A percentile compares a stretch with the other conserved stretches of the same genome.
Evolutionary conservation across 257 asterid species (phyloP).

Genomic region (Solanum chilense): DNA sequence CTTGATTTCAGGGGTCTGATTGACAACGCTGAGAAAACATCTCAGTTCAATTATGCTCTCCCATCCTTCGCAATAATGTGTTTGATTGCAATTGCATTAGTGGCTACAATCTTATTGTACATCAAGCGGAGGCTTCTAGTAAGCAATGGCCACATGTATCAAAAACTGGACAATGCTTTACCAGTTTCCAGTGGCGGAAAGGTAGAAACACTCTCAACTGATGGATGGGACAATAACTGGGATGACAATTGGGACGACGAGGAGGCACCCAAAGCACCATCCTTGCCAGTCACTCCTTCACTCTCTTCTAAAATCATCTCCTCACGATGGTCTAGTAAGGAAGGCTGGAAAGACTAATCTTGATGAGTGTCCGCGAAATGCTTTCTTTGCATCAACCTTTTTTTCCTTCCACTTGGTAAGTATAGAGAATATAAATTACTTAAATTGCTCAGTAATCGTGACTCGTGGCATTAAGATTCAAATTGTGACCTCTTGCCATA

Average conservation of each 20-base stretch:
- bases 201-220: slow-evolving; percentile 18
- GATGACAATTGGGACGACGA: slow-evolving; percentile 81
- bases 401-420: not conserved
- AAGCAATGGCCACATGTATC: slow-evolving; percentile 30
- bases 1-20: slow-evolving; percentile 48
- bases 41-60: slow-evolving; percentile 14
- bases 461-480: not conserved
- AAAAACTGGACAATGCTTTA: slow-evolving; percentile 58
- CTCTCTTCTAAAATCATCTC: slow-evolving; percentile 41
- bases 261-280: slow-evolving; percentile 53
- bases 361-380: not conserved
- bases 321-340: slow-evolving; percentile 48
- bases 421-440: not conserved
- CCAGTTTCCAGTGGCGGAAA: slow-evolving; percentile 51
- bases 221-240: slow-evolving; percentile 83
- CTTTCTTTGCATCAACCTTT: not conserved
- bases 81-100: slow-evolving; percentile 23
- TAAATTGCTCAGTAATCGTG: not conserved
- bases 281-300: slow-evolving; percentile 57
- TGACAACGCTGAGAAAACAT: slow-evolving; percentile 7
- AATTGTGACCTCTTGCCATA: not conserved
- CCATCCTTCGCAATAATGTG: slow-evolving; percentile 21
- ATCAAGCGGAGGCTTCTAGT: slow-evolving; percentile 20
- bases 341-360: slow-evolving; percentile 65
- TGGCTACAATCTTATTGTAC: slow-evolving; percentile 25